Evolutionary conservation across 1,284 basidiomycete genomes (phyloP), one percentile per base, ranked within the genome.

Genomic region (Ganoderma multipileum): DNA sequence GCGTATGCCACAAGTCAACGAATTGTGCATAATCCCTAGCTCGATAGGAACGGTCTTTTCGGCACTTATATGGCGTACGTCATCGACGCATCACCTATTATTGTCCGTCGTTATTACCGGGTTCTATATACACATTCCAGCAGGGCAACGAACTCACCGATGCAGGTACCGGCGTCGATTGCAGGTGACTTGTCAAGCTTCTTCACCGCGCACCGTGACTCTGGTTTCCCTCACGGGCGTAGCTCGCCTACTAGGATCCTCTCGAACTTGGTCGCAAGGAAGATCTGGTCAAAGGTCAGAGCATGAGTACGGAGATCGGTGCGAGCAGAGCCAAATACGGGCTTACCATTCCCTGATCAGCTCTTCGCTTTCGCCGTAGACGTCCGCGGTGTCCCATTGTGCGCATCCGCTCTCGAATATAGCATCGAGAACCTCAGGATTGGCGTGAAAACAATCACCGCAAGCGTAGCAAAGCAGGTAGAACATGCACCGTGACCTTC

Each of bases 191-290:
- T 76, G 28, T 82, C 79, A 28, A 80, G 67, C 7, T 71, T 73
- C 36, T 72, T 52, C 1, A 70, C 72, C 55, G 79, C 75, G 58
- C 79, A 79, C n/a, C n/a, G n/a, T n/a, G n/a, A n/a, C 26, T 78
- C 79, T n/a, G 78, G 76, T 11, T 68, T 69, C n/a, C 73, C 74
- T 26, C 74, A 71, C 55, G n/a, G n/a, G n/a, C n/a, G n/a, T n/a
- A n/a, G 52, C 11, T 47, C 20, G 0, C 52, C 62, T 9, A 38
- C 62, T 9, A 38, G 4, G 14, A 61, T 39, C 55, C 79, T 2
- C n/a, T 81, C 82, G 52, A 83, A 83, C 74, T 85, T 86, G 64
- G 84, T 85, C 0, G 82, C 83, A 2, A 86, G 79, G 76, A 86
- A 86, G 50, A 86, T 81, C 55, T 36, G 47, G 8, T 38, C 28